Conservation (phyloP, 192 early-diverging fungal species). For the Dimargaris xerosporica region DNA sequence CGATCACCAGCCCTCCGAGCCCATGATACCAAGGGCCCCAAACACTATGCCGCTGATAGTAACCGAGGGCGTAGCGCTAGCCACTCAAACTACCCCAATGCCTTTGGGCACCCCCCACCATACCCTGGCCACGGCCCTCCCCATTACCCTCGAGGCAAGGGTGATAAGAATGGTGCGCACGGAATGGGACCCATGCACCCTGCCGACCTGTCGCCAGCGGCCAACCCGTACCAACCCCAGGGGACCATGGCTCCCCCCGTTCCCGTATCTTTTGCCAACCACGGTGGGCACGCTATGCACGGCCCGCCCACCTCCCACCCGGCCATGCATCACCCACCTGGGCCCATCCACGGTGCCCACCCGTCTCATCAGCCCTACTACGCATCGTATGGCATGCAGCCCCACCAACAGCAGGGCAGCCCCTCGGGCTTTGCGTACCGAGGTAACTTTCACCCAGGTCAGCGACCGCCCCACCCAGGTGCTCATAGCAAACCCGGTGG, state of each 20-base stretch:
- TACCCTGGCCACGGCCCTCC: background rate
- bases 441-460: background rate
- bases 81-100: constrained; percentile 6
- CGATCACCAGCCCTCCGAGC: constrained; percentile 1
- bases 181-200: background rate
- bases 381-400: background rate
- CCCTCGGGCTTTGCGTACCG: background rate
- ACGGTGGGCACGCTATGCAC: background rate
- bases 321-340: background rate
- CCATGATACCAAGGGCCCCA: background rate
- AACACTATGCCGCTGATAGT: background rate
- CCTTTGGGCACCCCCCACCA: background rate
- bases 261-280: background rate
- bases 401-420: background rate
- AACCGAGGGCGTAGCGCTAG: constrained; percentile 8
- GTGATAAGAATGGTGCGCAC: background rate
- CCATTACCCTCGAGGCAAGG: constrained; percentile 5
- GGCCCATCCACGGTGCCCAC: background rate
- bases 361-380: background rate
- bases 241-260: background rate
- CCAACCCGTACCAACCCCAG: background rate
- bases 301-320: background rate
- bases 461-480: background rate
- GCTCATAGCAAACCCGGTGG: background rate
- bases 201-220: background rate